A percentile compares a stretch with the other conserved stretches of the same genome.
phyloP scores from a whole-genome alignment of 441 rosid species.

The Erodium moschatum region DNA sequence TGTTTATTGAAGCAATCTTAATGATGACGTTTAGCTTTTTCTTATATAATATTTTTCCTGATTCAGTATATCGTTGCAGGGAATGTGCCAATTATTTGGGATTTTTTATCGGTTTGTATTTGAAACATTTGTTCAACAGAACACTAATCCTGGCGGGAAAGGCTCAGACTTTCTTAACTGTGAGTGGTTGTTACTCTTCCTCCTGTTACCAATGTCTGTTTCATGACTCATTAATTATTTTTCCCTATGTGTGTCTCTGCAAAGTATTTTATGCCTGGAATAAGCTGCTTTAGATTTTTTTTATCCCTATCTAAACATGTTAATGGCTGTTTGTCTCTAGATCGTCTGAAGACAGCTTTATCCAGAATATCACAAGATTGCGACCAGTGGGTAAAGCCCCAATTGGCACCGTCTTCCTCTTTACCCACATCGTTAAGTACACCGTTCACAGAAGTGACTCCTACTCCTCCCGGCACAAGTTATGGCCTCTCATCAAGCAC shows the following conservation, averaged over 20 bases:
- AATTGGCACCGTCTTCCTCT: constrained; percentile 37
- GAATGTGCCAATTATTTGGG: constrained; percentile 90
- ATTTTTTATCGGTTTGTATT: constrained; percentile 65
- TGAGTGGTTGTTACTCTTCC: constrained; percentile 37
- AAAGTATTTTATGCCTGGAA: constrained; percentile 6
- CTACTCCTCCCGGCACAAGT: constrained; percentile 42
- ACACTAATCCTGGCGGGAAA: constrained; percentile 40
- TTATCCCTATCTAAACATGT: constrained; percentile 11
- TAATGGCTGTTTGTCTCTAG: constrained; percentile 34
- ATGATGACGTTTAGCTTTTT: constrained; percentile 18
- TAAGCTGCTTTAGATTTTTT: constrained; percentile 9
- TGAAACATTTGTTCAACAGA: constrained; percentile 73
- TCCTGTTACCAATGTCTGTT: constrained; percentile 8
- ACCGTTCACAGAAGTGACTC: constrained; percentile 52
- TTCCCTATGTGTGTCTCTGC: constrained; percentile 1
- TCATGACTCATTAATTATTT: constrained; percentile 13
- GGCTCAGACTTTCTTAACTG: constrained; percentile 50
- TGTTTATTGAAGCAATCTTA: constrained; percentile 17
- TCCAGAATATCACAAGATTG: constrained; percentile 80
- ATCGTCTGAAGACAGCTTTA: constrained; percentile 70
- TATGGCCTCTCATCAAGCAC: constrained; percentile 39
- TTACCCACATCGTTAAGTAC: constrained; percentile 37
- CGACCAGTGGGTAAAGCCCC: constrained; percentile 85
- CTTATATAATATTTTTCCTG: constrained; percentile 34
- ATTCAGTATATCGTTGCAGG: constrained; percentile 67